Conservation (phyloP, 129 eudicot species). For the Lactuca sativa region DNA sequence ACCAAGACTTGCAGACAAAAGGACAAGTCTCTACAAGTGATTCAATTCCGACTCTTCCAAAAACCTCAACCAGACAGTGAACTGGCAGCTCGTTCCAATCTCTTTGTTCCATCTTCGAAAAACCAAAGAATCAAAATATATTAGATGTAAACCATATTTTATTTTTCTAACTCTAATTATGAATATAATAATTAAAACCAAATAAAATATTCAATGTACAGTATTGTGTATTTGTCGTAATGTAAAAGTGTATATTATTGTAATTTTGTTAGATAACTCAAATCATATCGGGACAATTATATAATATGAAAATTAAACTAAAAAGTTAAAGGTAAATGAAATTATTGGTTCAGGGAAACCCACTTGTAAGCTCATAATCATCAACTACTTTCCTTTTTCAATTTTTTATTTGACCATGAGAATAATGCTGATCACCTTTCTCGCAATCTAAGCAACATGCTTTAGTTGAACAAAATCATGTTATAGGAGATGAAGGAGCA, state of each 20-base stretch:
- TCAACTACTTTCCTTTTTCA: no score
- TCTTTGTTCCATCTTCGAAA: conserved; percentile 11
- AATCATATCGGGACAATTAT: no score
- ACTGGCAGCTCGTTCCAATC: conserved; percentile 22
- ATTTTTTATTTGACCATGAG: no score
- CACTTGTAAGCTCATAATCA: no score
- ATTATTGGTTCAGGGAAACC: no score
- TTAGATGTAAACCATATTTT: neutral
- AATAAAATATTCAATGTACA: no score
- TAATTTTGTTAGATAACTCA: no score
- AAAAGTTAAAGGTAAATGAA: no score
- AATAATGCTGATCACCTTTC: no score
- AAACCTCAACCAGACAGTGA: conserved; percentile 19
- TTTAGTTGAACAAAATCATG: neutral
- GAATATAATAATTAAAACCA: neutral
- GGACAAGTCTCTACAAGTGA: conserved; percentile 20
- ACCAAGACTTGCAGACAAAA: conserved; percentile 31
- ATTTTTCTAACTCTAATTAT: no score
- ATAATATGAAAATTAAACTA: no score
- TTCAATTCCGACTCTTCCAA: conserved; percentile 22
- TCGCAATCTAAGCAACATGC: no score
- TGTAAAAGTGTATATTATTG: neutral
- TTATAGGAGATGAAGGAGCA: neutral
- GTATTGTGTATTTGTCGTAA: neutral
- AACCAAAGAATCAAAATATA: neutral